phyloP scores from a whole-genome alignment of 768 basidiomycete species.

The Crassisporium funariophilum region DNA sequence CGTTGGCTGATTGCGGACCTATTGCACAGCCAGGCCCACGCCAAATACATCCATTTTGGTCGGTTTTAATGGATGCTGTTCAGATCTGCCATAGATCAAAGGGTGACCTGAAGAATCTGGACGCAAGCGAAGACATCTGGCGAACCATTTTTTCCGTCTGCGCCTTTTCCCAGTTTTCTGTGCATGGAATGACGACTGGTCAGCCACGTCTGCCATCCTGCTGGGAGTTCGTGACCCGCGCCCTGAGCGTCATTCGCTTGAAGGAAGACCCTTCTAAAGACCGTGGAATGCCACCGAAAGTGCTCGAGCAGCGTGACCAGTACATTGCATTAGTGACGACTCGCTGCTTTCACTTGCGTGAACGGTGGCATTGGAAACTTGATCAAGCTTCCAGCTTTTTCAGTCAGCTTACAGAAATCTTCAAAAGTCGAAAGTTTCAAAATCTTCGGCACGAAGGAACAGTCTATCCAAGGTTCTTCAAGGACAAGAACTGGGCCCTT shows the following conservation, averaged over 20 bases:
- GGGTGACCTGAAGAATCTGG: constrained; percentile 24
- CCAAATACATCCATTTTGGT: constrained; percentile 47
- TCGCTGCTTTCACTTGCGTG: constrained; percentile 73
- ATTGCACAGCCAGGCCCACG: constrained; percentile 13
- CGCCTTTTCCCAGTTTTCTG: constrained; percentile 78
- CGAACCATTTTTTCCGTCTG: constrained; percentile 66
- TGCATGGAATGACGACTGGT: constrained; percentile 39
- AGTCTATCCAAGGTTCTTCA: constrained; percentile 76
- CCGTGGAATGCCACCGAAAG: constrained; percentile 33
- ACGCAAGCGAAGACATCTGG: constrained; percentile 74
- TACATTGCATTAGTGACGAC: constrained; percentile 71
- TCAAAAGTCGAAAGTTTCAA: constrained; percentile 74
- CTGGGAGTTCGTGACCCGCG: constrained; percentile 67
- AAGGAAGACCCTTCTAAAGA: constrained; percentile 42
- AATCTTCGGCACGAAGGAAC: constrained; percentile 63
- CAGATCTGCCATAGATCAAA: constrained; percentile 22
- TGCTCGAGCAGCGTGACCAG: constrained; percentile 58
- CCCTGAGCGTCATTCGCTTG: constrained; percentile 63
- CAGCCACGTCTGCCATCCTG: constrained; percentile 46
- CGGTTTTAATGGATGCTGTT: constrained; percentile 38
- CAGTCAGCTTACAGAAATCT: constrained; percentile 66
- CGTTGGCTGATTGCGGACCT: constrained; percentile 35
- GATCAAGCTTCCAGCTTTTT: constrained; percentile 59
- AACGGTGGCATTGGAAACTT: constrained; percentile 78
- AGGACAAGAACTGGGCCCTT: constrained; percentile 51